These are phyloP conservation scores for Lipomyces chichibuensis DNA, from an alignment of 805 yeast genomes.

Conservation along the genomic window DNA sequence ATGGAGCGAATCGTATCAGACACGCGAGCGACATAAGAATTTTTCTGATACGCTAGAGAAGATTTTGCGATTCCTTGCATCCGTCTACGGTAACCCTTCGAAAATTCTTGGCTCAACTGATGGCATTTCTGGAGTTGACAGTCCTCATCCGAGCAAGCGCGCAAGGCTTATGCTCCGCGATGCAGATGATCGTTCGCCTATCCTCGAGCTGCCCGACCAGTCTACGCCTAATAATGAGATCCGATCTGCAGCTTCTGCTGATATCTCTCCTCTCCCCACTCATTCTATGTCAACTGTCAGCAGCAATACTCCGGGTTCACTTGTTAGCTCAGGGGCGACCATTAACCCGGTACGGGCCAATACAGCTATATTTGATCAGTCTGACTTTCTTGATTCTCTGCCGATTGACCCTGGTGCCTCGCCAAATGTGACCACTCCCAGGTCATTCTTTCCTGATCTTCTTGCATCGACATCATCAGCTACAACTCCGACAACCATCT, in stretches of 20 bases:
- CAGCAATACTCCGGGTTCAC: not conserved
- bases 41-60: slow-evolving; percentile 89
- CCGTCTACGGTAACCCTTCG: slow-evolving; percentile 71
- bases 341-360: not conserved
- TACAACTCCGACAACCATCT: slow-evolving; percentile 4
- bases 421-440: slow-evolving; percentile 13
- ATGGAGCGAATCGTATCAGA: slow-evolving; percentile 85
- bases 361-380: slow-evolving; percentile 19
- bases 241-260: slow-evolving; percentile 4
- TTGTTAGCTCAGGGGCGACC: not conserved
- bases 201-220: slow-evolving; percentile 26
- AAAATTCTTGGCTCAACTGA: slow-evolving; percentile 47
- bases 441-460: slow-evolving; percentile 29
- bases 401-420: slow-evolving; percentile 20
- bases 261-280: not conserved
- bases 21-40: slow-evolving; percentile 80
- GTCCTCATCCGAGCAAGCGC: slow-evolving; percentile 34
- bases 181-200: slow-evolving; percentile 30
- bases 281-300: slow-evolving; percentile 4
- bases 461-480: slow-evolving; percentile 14
- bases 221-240: not conserved
- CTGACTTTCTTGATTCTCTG: slow-evolving; percentile 30
- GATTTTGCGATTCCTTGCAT: slow-evolving; percentile 82
- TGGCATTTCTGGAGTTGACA: slow-evolving; percentile 13
- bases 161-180: slow-evolving; percentile 37